Evolutionary conservation across 345 rosid genomes (phyloP), one percentile per base, ranked within the genome.

Genomic region (Excoecaria cochinchinensis): DNA sequence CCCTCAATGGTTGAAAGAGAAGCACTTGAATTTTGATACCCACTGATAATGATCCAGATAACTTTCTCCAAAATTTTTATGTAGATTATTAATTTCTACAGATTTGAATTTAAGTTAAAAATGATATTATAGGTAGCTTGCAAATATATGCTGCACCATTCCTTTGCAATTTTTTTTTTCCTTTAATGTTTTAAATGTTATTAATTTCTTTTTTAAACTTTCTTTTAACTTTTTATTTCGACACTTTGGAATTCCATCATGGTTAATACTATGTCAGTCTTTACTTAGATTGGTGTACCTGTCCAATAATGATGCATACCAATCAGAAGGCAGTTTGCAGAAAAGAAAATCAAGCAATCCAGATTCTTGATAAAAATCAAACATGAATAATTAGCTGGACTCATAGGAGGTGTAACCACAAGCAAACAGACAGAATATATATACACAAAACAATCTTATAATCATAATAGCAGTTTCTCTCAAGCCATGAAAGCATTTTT

Each of bases 81-180:
- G 17, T 21, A 44, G 55, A 13, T 16, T 22, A 71, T 58, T 50
- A 21, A 38, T 62, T 25, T 71, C 53, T 39, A 55, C 9, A 69
- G 19, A 60, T 53, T 51, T 57, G 48, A 46, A 13, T 52, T 76
- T 51, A 19, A 52, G 51, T 73, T 62, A 74, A 17, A 57, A 71
- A 31, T 46, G 16, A 59, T 66, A 6, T 62, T 70, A 58, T 31
- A 25, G 52, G 59, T 56, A 51, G 47, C 52, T 76, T 76, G 31
- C 7, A 56, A 56, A 56, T 31, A 4, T 56, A 56, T 56, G 60
- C 9, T 7, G 4, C 1, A 52, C 16, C n/a, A 52, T 21, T 19
- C 10, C 10, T 4, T 44, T 44, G 1, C 4, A 5, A 0, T 60
- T 51, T 55, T 10, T 6, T 60, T 48, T 58, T 31, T 2, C 31